Evolutionary conservation across 306 rosid species (phyloP).

Genomic region (Quercus bicolor): DNA sequence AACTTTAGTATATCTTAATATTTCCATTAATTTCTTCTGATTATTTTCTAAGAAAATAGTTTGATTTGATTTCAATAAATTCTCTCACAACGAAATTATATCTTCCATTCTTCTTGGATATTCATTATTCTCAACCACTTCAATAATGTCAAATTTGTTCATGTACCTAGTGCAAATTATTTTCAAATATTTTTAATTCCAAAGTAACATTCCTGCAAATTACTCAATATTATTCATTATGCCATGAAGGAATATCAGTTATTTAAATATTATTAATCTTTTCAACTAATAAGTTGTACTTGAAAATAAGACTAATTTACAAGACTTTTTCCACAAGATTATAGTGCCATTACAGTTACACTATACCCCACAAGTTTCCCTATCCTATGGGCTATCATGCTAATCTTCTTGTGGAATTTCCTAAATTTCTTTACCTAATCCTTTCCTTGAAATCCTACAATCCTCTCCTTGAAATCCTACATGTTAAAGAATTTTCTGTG

Average conservation of each 20-base stretch:
- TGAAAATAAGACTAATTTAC: too few relatives aligned
- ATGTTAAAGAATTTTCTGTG: conserved; percentile 16
- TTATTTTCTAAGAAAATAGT: too few relatives aligned
- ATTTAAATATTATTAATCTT: too few relatives aligned
- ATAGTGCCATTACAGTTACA: not conserved
- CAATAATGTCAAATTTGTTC: not conserved
- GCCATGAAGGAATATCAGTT: too few relatives aligned
- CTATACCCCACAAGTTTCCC: not conserved
- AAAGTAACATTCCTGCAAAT: not conserved
- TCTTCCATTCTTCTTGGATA: too few relatives aligned
- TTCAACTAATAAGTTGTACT: too few relatives aligned
- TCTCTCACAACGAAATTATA: too few relatives aligned
- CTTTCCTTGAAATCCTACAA: conserved; percentile 16
- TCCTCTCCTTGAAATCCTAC: conserved; percentile 13
- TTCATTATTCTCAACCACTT: not conserved
- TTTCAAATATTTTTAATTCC: not conserved
- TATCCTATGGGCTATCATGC: not conserved
- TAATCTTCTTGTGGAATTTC: conserved; percentile 1
- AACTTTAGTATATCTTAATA: not conserved
- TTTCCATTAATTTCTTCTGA: not conserved
- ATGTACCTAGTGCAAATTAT: not conserved
- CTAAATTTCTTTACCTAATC: conserved; percentile 54
- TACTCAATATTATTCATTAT: too few relatives aligned
- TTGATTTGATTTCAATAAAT: too few relatives aligned
- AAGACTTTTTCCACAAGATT: conserved; percentile 23